Conservation (phyloP, 2,329 filamentous ascomycete species). For the Ascochyta viciae-villosae region DNA sequence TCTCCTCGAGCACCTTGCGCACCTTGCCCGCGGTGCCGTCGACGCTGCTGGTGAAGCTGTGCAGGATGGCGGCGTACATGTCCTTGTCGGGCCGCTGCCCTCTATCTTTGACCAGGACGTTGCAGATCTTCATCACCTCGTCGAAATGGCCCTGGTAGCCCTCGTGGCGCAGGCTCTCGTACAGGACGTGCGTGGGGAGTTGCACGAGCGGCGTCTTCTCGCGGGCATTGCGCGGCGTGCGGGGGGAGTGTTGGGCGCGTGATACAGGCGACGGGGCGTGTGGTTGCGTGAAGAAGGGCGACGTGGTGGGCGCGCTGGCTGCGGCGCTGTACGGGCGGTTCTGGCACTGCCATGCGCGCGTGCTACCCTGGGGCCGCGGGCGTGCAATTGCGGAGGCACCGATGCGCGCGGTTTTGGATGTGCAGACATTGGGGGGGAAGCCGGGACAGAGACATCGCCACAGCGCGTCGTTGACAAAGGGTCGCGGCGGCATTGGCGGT, state of each 20-base stretch:
- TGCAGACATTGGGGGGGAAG: constrained; percentile 20
- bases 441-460: constrained; percentile 46
- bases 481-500: constrained; percentile 39
- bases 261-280: neutral
- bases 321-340: constrained; percentile 25
- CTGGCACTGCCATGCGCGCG: constrained; percentile 1
- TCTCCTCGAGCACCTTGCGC: constrained; percentile 71
- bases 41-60: constrained; percentile 69
- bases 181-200: constrained; percentile 38
- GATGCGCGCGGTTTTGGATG: neutral
- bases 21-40: constrained; percentile 73
- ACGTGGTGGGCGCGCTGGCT: constrained; percentile 12
- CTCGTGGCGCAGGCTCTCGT: constrained; percentile 38
- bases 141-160: constrained; percentile 35
- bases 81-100: constrained; percentile 62
- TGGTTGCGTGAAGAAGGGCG: constrained; percentile 12
- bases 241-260: neutral
- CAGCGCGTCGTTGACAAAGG: constrained; percentile 44
- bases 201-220: constrained; percentile 28
- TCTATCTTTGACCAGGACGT: constrained; percentile 65
- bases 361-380: neutral
- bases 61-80: constrained; percentile 78
- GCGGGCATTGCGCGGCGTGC: neutral
- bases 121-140: constrained; percentile 55
- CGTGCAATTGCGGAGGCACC: constrained; percentile 2